A percentile compares a stretch with the other conserved stretches of the same genome.
phyloP scores from a whole-genome alignment of 2,329 filamentous ascomycete species.

The Aspergillus terreus region DNA sequence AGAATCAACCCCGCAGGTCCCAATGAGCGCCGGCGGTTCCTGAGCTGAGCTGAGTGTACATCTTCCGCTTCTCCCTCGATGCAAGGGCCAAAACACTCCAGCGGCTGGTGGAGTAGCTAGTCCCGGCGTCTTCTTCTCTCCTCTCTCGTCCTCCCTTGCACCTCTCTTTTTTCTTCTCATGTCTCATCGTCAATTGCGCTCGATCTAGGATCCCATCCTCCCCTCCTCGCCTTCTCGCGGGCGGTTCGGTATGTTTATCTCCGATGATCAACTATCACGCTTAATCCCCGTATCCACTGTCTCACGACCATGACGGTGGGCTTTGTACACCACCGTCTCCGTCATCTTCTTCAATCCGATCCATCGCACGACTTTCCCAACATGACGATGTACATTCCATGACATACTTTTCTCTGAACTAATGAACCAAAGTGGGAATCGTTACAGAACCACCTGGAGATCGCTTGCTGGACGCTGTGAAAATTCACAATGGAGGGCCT shows the following conservation, averaged over 20 bases:
- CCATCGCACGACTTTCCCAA: background rate
- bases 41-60: background rate
- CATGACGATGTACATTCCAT: too few species aligned
- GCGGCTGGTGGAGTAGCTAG: too few species aligned
- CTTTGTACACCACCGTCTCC: background rate
- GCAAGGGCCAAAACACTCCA: background rate
- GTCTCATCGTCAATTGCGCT: slow-evolving; percentile 5
- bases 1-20: slow-evolving; percentile 28
- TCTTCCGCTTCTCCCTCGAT: background rate
- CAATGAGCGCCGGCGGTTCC: slow-evolving; percentile 13
- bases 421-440: background rate
- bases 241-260: background rate
- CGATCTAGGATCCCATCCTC: slow-evolving; percentile 4
- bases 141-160: background rate
- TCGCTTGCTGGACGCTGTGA: slow-evolving; percentile 2
- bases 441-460: background rate
- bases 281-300: background rate
- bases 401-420: background rate
- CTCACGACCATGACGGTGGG: background rate
- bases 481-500: slow-evolving; percentile 44
- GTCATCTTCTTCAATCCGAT: background rate
- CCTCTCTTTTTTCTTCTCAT: slow-evolving; percentile 7
- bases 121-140: background rate
- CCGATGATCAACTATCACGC: slow-evolving; percentile 6
- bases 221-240: background rate